Conservation (phyloP, 192 early-diverging fungal genomes). For the Coemansia umbellata region DNA sequence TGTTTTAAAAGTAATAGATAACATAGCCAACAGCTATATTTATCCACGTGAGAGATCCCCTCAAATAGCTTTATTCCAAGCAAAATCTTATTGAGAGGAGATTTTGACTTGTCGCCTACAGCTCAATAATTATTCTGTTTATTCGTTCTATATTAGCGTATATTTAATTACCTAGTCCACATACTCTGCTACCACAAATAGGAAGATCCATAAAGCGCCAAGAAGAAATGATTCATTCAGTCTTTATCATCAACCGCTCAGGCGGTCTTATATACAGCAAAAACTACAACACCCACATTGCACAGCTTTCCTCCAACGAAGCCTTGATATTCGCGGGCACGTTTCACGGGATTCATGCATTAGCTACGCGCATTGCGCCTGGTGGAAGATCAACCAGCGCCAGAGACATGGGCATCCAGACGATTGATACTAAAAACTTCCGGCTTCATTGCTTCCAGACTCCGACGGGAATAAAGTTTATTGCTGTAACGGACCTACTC, state of each 20-base stretch:
- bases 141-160: too few species aligned
- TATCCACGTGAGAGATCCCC: too few species aligned
- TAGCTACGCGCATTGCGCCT: slow-evolving; percentile 91
- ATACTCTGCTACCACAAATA: too few species aligned
- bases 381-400: slow-evolving; percentile 37
- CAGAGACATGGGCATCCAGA: slow-evolving; percentile 81
- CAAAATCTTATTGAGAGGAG: too few species aligned
- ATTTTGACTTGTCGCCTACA: too few species aligned
- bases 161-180: too few species aligned
- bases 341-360: slow-evolving; percentile 96
- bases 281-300: slow-evolving; percentile 80
- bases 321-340: slow-evolving; percentile 97
- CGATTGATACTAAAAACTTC: slow-evolving; percentile 88
- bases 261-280: slow-evolving; percentile 93
- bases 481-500: slow-evolving; percentile 80
- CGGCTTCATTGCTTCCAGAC: slow-evolving; percentile 93
- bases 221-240: slow-evolving; percentile 66
- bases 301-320: slow-evolving; percentile 88
- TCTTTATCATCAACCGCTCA: slow-evolving; percentile 86
- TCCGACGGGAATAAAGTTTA: slow-evolving; percentile 91
- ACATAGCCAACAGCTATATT: too few species aligned
- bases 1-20: too few species aligned
- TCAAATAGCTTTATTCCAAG: too few species aligned
- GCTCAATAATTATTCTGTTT: too few species aligned
- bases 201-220: not conserved